Evolutionary conservation across 129 eudicot genomes (phyloP), one percentile per base, ranked within the genome.

Genomic region (Flaveria ramosissima): DNA sequence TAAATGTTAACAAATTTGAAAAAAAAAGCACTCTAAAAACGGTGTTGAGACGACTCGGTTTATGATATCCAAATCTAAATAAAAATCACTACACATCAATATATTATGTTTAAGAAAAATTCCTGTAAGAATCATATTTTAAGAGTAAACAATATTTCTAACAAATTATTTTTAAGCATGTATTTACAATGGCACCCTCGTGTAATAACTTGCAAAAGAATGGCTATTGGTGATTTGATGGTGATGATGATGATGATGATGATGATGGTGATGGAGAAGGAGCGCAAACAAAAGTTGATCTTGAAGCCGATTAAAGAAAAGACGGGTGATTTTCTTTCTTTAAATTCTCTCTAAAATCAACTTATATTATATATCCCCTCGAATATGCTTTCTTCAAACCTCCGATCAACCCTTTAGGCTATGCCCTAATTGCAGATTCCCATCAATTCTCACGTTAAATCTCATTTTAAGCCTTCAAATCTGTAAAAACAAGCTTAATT

Each of bases 371-470:
- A 45, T 67, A 45, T 75, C 79, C 79, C 47, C 16, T 11, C 65
- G 68, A 77, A 65, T 77, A 66, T 51, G 66, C 64, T 47, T 23
- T 59, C 43, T 61, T 60, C 78, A 74, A 74, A 60, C 71, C 75
- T 53, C 75, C 81, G 75, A 55, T 77, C 69, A 77, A 43, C 32
- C 53, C 81, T 46, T 16, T 47, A 60, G 46, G 78, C 57, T 60
- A 60, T 26, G 78, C 23, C 12, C 57, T 56, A 39, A 36, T 51
- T 56, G 42, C 68, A 73, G 41, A 50, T 52, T 69, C 56, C 36
- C 5, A 20, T 68, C 41, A 36, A 48, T 55, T 68, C 23, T 8
- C 41, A 39, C 45, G 27, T 41, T 52, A 41, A 66, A 21, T 52
- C 42, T 41, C 26, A 24, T 32, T 21, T 15, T 2, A 68, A 16